Conservation (phyloP, 257 asterid genomes). For the Gentiana macrophylla region DNA sequence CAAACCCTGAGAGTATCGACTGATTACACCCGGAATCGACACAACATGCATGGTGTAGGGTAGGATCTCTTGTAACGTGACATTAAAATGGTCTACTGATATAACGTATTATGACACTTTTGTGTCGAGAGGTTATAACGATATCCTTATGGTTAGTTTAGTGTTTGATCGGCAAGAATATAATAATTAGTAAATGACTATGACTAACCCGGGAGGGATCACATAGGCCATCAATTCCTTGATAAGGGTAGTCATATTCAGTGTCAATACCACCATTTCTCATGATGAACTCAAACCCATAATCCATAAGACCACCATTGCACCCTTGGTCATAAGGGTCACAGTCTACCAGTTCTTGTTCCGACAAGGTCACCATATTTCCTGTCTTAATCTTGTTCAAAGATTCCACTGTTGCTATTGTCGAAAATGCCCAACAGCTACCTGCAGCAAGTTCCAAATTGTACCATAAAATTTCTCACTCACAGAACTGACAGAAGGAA, state of each 20-base stretch:
- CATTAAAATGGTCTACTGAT: too few relatives aligned
- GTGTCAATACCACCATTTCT: slow-evolving; percentile 72
- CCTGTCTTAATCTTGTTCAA: slow-evolving; percentile 54
- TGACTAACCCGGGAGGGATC: slow-evolving; percentile 44
- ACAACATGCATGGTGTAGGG: too few relatives aligned
- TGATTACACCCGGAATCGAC: too few relatives aligned
- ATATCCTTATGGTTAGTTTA: too few relatives aligned
- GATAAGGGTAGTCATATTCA: slow-evolving; percentile 66
- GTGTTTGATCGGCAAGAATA: not conserved
- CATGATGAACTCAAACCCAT: slow-evolving; percentile 61
- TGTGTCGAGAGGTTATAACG: too few relatives aligned
- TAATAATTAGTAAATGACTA: not conserved
- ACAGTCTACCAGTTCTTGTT: slow-evolving; percentile 72
- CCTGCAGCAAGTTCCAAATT: slow-evolving; percentile 22
- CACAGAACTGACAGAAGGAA: not conserved
- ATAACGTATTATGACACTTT: too few relatives aligned
- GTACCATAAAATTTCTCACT: not conserved
- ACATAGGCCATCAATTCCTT: slow-evolving; percentile 46
- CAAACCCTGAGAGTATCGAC: too few relatives aligned
- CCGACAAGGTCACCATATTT: slow-evolving; percentile 48
- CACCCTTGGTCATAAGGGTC: slow-evolving; percentile 53
- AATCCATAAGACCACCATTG: slow-evolving; percentile 78
- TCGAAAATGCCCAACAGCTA: slow-evolving; percentile 83
- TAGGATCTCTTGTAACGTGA: too few relatives aligned
- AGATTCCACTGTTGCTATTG: slow-evolving; percentile 59